Base-by-base conservation (phyloP, 306 rosid genomes). In the Leucaena leucocephala region DNA sequence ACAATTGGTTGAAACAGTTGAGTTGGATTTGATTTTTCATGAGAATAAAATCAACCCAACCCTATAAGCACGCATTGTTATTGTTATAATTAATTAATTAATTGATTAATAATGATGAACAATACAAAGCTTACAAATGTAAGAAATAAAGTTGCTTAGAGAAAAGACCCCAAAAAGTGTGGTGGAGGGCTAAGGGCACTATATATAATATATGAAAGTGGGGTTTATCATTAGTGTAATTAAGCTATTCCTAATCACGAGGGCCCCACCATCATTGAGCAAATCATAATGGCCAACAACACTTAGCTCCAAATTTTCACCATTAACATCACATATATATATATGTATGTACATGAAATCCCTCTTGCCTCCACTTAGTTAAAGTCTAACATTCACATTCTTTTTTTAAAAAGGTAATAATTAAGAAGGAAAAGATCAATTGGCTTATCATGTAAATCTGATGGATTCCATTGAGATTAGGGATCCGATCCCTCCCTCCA, bases 401-500 rank as follows among this genome's bases (percentile, higher is more conserved):
- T 83, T 59, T 59, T 57, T 50, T 6, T 5, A 46, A 8, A 55
- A 45, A 67, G 13, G 22, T 71, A 71, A 22, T 72, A 27, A 48
- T 38, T 33, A 62, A 61, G 8, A 27, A 33, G 71, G 7, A 73
- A 19, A 80, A 72, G 46, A 76, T 54, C 50, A 13, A 74, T 78
- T 55, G 65, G 72, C 76, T 61, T 69, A 58, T 78, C 75, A 52
- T 52, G 68, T 68, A 69, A 27, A 61, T 50, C 43, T 74, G 43
- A 66, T 74, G 75, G 71, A 75, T 85, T 85, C 85, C 81, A 69
- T 82, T 45, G 22, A 75, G 88, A 85, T 85, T 81, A 73, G 86
- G 86, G 83, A 89, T 88, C 82, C 61, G 87, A 86, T 91, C 76
- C 92, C 73, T 71, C 61, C 82, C 1, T 27, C 27, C 27, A 86